Base-by-base conservation (phyloP, 495 filamentous ascomycete genomes). In the Xylaria flabelliformis region DNA sequence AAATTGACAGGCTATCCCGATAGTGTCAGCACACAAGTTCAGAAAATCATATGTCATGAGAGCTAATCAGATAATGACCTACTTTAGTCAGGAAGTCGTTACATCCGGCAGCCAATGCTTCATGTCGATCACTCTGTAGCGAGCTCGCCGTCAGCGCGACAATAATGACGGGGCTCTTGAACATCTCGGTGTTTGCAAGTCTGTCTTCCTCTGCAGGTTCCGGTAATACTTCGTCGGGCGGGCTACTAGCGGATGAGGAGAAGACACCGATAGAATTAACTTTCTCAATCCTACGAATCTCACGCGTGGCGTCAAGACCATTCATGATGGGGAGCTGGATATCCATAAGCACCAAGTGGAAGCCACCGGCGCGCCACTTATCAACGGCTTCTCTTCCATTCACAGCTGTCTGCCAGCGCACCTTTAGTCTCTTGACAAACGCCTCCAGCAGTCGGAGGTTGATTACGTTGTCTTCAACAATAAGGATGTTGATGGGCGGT, bases 71-170 rank as follows among this genome's bases (percentile, higher is more conserved):
- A 36, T 2, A 50, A 65, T 19, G 26, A 72, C 86, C 77, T 85
- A 97, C 95, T 91, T 99, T 99, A 73, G 96, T 99, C 69, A 99
- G 84, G 81, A 99, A 99, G 82, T 99, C 96, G 77, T 99, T 99
- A 77, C 96, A 98, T 10, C 96, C 96, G 10, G 97, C 97, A 24
- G 95, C 96, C 75, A 98, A 82, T 10, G 96, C 96, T 75, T 97
- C 96, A 75, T 97, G 95, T 67, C 96, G 87, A 81, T 99, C 96
- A 80, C 92, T 95, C 81, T 98, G 96, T 74, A 99, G 82, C 66
- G 91, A 94, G 74, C 92, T 95, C 5, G 96, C 96, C 24, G 96
- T 99, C 78, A 99, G 88, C 1, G 96, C 96, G 29, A 98, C 96
- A 77, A 99, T 98, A 76, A 99, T 98, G 74, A 99, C 94, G 0